Evolutionary conservation across 495 filamentous ascomycete species (phyloP).

Genomic region (Neurospora sp.): DNA sequence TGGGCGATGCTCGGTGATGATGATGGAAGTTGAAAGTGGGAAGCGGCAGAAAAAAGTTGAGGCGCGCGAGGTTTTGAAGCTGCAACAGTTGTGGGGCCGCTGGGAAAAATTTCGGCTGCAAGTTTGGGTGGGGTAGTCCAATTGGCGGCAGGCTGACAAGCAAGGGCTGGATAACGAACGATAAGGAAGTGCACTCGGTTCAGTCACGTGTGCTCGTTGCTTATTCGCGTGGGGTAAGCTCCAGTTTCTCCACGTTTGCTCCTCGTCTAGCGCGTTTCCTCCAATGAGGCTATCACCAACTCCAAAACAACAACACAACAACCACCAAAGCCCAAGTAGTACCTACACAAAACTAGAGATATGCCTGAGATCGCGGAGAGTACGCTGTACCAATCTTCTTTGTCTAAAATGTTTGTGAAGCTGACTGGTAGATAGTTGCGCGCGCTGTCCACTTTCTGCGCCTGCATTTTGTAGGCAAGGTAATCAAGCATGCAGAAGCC

Average conservation of each 20-base stretch:
- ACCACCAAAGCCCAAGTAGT: no score
- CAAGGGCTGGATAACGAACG: neutral
- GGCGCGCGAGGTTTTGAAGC: constrained; percentile 23
- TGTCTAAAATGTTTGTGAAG: neutral
- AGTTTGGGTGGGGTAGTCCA: neutral
- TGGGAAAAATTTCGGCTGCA: constrained; percentile 14
- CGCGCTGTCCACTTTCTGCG: constrained; percentile 77
- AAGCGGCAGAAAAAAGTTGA: constrained; percentile 13
- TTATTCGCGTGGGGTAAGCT: constrained; percentile 10
- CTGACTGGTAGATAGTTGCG: constrained; percentile 46
- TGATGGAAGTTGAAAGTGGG: constrained; percentile 9
- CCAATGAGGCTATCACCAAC: neutral
- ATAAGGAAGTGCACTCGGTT: neutral
- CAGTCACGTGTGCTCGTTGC: constrained; percentile 17
- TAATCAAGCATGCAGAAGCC: constrained; percentile 56
- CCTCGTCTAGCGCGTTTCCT: neutral
- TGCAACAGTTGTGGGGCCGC: constrained; percentile 15
- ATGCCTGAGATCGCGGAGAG: constrained; percentile 76
- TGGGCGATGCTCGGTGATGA: constrained; percentile 8
- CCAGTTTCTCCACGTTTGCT: neutral
- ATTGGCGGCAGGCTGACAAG: neutral
- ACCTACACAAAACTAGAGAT: no score
- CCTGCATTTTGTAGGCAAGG: constrained; percentile 73
- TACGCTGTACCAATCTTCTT: constrained; percentile 13
- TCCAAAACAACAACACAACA: no score